phyloP scores from a whole-genome alignment of 2,329 filamentous ascomycete species.

The Phialophora chinensis region DNA sequence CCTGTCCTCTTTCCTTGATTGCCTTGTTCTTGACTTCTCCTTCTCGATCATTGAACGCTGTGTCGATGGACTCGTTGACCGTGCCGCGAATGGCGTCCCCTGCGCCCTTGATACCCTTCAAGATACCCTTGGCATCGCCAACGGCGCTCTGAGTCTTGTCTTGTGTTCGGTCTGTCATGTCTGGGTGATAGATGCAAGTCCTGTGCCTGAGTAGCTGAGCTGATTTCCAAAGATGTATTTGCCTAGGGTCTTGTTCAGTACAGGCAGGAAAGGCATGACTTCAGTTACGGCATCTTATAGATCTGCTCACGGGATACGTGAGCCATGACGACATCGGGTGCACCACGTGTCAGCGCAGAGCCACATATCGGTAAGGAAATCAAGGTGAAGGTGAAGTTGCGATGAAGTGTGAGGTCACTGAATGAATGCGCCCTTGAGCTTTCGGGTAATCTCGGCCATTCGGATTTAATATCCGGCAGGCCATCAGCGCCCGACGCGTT shows the following conservation, averaged over 20 bases:
- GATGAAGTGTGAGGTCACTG: not conserved
- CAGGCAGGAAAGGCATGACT: not conserved
- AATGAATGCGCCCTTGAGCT: not conserved
- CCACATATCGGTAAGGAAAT: not conserved
- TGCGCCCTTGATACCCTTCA: constrained; percentile 33
- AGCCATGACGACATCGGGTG: not conserved
- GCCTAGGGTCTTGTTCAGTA: not conserved
- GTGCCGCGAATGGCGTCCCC: constrained; percentile 34
- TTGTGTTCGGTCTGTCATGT: constrained; percentile 31
- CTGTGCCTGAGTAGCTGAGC: not conserved
- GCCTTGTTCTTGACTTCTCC: constrained; percentile 28
- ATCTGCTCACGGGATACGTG: not conserved
- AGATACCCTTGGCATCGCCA: constrained; percentile 27
- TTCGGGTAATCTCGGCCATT: not conserved
- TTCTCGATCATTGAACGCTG: constrained; percentile 30
- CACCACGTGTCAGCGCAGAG: not conserved
- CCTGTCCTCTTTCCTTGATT: constrained; percentile 31
- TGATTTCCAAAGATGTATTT: not conserved
- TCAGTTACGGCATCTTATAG: not conserved
- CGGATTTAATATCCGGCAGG: not conserved
- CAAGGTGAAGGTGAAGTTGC: not conserved
- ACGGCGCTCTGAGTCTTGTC: constrained; percentile 23
- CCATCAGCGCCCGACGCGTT: too few species aligned
- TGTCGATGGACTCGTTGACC: constrained; percentile 33
- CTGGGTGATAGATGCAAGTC: not conserved